A percentile compares a stretch with the other conserved stretches of the same genome.
Conservation (phyloP, 225 moss, liverwort and hornwort genomes). For the Neckera pumila region DNA sequence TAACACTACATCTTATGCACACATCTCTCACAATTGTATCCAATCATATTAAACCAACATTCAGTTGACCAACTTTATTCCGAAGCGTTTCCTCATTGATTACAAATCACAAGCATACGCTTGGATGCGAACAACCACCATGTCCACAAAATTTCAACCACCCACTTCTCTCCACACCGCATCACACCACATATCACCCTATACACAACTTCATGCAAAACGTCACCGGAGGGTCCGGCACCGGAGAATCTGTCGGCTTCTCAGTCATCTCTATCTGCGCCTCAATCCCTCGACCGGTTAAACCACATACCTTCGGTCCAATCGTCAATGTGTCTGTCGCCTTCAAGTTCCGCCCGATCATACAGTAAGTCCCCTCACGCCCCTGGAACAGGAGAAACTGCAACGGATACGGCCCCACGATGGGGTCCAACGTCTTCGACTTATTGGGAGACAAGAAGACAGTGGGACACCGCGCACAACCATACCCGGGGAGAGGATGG, state of each 20-base stretch:
- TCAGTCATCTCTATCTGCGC: fast-evolving
- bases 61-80: not conserved
- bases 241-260: no score
- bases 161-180: no score
- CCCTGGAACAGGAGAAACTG: not conserved
- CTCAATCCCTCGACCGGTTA: fast-evolving
- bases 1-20: not conserved
- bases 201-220: not conserved
- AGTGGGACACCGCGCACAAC: fast-evolving
- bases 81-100: fast-evolving
- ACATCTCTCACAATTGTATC: not conserved
- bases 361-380: fast-evolving
- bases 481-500: not conserved
- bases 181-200: no score
- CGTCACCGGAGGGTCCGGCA: no score
- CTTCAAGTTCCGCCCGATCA: fast-evolving
- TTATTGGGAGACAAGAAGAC: not conserved
- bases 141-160: no score
- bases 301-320: fast-evolving
- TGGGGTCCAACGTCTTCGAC: fast-evolving
- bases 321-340: not conserved
- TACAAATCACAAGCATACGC: not conserved
- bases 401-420: not conserved
- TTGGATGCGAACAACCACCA: not conserved
- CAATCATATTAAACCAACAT: not conserved